Base-by-base conservation (phyloP, 2,329 filamentous ascomycete species). In the Colletotrichum liaoningense region DNA sequence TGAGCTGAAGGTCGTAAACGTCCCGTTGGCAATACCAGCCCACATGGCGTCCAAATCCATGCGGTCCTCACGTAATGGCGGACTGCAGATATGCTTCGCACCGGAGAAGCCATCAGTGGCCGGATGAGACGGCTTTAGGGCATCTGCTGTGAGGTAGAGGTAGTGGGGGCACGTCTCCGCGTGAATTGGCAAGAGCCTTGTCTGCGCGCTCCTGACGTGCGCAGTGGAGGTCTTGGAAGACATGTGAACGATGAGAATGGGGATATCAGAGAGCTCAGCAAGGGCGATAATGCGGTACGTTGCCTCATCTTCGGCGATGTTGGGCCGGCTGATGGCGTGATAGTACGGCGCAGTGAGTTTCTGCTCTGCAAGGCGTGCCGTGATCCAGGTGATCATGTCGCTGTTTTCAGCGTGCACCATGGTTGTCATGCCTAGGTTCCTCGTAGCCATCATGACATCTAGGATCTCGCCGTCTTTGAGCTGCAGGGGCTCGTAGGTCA, bases 141-240 rank as follows among this genome's bases (percentile, higher is more conserved):
- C 85, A 26, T 85, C 82, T 24, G 86, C 83, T 2, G 87, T 88
- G 5, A 90, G 82, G 73, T 88, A 87, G 3, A 90, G 83, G 73
- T 90, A 89, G 73, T 90, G 88, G 1, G 88, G 88, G 75, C 88
- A 90, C 0, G 88, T 90, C 77, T 90, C 87, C 1, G 87, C 88
- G 74, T 86, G 87, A 52, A 89, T 80, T 3, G 88, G 87, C 49
- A 87, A 81, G 0, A 86, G 85, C 77, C 80, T 69, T 49, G 77
- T 76, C 63, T 79, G 78, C 0, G 88, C 88, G 49, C 80, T 77
- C 60, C 85, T 83, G 75, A 89, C 88, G 63, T 85, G 83, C 1
- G 77, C 74, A 1, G 86, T 84, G 0, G 87, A 86, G 2, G 80
- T 80, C 1, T 86, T 86, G 4, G 84, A 86, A 58, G 83, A 86